These are phyloP conservation scores for Biscutella auriculata DNA, from an alignment of 441 rosid genomes.

Conservation along the genomic window DNA sequence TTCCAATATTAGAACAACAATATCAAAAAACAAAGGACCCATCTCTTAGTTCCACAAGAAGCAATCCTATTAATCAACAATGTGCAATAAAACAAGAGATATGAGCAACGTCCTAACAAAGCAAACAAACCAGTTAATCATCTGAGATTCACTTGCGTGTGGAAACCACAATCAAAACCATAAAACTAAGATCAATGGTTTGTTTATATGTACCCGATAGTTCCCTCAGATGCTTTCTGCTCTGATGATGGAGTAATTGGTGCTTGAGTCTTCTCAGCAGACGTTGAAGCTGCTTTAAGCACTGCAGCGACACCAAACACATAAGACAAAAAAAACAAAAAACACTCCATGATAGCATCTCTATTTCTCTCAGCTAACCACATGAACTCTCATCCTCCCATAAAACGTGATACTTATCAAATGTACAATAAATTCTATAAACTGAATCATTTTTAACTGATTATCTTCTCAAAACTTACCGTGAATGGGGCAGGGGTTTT, in stretches of 20 bases:
- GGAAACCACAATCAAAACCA: not conserved
- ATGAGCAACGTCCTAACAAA: not conserved
- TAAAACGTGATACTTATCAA: no score
- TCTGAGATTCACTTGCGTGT: not conserved
- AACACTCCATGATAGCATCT: slow-evolving; percentile 3
- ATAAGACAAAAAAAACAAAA: not conserved
- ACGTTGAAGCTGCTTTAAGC: slow-evolving; percentile 61
- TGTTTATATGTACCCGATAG: slow-evolving; percentile 29
- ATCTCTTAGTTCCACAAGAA: not conserved
- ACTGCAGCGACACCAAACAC: slow-evolving; percentile 38
- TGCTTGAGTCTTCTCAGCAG: slow-evolving; percentile 56
- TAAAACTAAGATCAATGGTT: not conserved
- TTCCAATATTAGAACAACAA: slow-evolving; percentile 6
- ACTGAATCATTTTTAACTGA: not conserved
- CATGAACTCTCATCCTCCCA: no score
- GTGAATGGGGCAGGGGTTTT: slow-evolving; percentile 85
- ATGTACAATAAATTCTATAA: not conserved
- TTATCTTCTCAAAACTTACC: slow-evolving; percentile 31
- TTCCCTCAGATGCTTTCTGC: slow-evolving; percentile 53
- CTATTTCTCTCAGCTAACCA: not conserved
- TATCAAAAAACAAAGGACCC: slow-evolving; percentile 3
- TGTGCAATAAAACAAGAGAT: not conserved
- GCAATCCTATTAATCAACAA: not conserved
- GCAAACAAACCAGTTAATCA: not conserved
- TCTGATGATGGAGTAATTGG: slow-evolving; percentile 52